Conservation (phyloP, 768 basidiomycete species). For the Lactarius deliciosus region DNA sequence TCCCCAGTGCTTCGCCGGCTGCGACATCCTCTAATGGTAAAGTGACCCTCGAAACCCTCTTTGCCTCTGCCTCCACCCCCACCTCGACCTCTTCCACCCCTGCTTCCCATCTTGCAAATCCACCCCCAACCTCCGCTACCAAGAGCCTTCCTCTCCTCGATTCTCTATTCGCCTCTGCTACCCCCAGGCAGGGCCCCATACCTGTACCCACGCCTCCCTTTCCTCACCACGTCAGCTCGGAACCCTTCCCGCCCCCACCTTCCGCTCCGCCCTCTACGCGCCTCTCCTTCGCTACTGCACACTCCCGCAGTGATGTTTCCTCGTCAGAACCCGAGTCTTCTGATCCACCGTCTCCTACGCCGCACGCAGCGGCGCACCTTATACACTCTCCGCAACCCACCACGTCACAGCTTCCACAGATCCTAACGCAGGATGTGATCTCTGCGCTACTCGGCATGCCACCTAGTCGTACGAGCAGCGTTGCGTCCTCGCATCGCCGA, state of each 20-base stretch:
- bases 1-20: slow-evolving; percentile 34
- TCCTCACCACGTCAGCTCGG: slow-evolving; percentile 23
- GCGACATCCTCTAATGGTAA: slow-evolving; percentile 32
- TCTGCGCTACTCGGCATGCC: slow-evolving; percentile 59
- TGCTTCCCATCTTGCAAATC: slow-evolving; percentile 17
- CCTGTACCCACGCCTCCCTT: slow-evolving; percentile 26
- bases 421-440: slow-evolving; percentile 71
- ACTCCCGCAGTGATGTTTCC: slow-evolving; percentile 23
- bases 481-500: slow-evolving; percentile 35
- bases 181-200: slow-evolving; percentile 29
- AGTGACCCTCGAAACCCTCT: slow-evolving; percentile 49
- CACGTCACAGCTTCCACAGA: slow-evolving; percentile 53
- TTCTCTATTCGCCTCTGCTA: slow-evolving; percentile 73
- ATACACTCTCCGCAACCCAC: slow-evolving; percentile 61
- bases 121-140: slow-evolving; percentile 35
- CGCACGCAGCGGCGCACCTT: slow-evolving; percentile 31
- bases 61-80: slow-evolving; percentile 37
- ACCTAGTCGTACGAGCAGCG: slow-evolving; percentile 39
- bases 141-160: slow-evolving; percentile 60
- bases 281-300: slow-evolving; percentile 31
- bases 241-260: slow-evolving; percentile 29
- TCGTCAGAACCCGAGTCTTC: slow-evolving; percentile 23
- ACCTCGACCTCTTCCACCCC: slow-evolving; percentile 27
- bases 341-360: slow-evolving; percentile 12
- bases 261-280: slow-evolving; percentile 29